phyloP scores from a whole-genome alignment of 2,329 filamentous ascomycete genomes.

The Coleophoma cylindrospora region DNA sequence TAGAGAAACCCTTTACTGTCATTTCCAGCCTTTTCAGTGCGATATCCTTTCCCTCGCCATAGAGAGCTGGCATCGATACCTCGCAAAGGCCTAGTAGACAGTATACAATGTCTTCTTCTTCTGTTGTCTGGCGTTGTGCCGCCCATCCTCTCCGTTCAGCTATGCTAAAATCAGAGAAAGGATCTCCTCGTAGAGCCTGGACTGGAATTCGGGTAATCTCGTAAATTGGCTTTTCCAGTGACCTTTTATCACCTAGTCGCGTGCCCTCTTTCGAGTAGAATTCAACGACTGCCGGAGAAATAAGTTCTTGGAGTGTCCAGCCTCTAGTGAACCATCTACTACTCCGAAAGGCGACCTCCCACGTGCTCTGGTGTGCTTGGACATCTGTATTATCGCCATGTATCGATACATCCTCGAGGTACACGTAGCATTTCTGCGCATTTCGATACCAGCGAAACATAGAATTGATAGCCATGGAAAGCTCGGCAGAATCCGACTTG shows the following conservation, averaged over 20 bases:
- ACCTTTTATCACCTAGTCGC: neutral
- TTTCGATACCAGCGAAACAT: constrained; percentile 3
- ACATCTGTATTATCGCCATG: neutral
- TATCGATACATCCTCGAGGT: constrained; percentile 7
- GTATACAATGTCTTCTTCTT: constrained; percentile 36
- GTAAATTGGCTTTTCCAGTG: neutral
- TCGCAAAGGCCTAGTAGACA: constrained; percentile 36
- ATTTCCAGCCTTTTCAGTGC: constrained; percentile 22
- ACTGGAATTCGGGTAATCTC: constrained; percentile 1
- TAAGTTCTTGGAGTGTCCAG: constrained; percentile 3
- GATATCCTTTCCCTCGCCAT: constrained; percentile 22
- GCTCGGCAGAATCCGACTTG: constrained; percentile 1
- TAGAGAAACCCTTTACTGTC: constrained; percentile 9
- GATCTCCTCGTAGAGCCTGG: neutral
- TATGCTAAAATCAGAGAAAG: neutral
- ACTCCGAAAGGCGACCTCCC: constrained; percentile 4
- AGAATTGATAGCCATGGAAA: neutral
- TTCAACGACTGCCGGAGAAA: neutral
- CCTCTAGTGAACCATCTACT: neutral
- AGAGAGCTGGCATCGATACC: constrained; percentile 36
- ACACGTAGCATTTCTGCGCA: constrained; percentile 9
- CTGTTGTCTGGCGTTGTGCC: constrained; percentile 24
- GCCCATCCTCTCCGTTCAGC: constrained; percentile 30
- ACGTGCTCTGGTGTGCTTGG: constrained; percentile 2
- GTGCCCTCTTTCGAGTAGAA: constrained; percentile 3